A percentile compares a stretch with the other conserved stretches of the same genome.
These are phyloP conservation scores for Lentinula lateritia DNA, from an alignment of 768 basidiomycete genomes.

Conservation along the genomic window DNA sequence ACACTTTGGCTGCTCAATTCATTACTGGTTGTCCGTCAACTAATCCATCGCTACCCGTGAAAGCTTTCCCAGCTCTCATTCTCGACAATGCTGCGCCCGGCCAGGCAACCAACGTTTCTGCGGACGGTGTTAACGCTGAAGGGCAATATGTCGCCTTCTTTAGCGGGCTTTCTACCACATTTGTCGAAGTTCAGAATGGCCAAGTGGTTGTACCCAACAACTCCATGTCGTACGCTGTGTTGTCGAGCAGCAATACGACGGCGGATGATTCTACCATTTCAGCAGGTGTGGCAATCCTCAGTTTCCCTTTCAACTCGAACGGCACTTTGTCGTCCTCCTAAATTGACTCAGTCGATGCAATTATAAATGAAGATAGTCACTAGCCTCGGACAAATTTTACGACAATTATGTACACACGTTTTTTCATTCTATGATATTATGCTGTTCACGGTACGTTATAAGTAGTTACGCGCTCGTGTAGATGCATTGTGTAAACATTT, in stretches of 20 bases:
- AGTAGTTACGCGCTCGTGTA: too few relatives aligned
- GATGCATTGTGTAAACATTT: too few relatives aligned
- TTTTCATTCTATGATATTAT: too few relatives aligned
- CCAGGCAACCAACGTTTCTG: slow-evolving; percentile 19
- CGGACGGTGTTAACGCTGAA: slow-evolving; percentile 8
- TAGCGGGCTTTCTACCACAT: slow-evolving; percentile 26
- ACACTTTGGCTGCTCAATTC: slow-evolving; percentile 37
- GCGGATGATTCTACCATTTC: neutral
- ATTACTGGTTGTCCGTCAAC: slow-evolving; percentile 48
- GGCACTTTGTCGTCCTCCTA: too few relatives aligned
- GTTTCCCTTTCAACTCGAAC: neutral
- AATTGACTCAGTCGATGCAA: too few relatives aligned
- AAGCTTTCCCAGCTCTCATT: slow-evolving; percentile 45
- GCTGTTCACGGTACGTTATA: too few relatives aligned
- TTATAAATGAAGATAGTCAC: too few relatives aligned
- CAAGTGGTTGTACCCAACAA: neutral
- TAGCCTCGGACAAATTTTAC: too few relatives aligned
- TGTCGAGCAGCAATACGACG: neutral
- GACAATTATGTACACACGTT: too few relatives aligned
- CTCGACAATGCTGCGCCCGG: slow-evolving; percentile 22
- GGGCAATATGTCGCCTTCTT: slow-evolving; percentile 35
- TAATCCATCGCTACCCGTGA: slow-evolving; percentile 48
- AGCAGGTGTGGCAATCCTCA: neutral
- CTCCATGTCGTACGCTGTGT: neutral
- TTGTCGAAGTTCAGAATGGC: slow-evolving; percentile 5